A percentile compares a stretch with the other conserved stretches of the same genome.
Evolutionary conservation across 352 stramenopile species (phyloP).

Genomic region (Pythium phragmiticola): DNA sequence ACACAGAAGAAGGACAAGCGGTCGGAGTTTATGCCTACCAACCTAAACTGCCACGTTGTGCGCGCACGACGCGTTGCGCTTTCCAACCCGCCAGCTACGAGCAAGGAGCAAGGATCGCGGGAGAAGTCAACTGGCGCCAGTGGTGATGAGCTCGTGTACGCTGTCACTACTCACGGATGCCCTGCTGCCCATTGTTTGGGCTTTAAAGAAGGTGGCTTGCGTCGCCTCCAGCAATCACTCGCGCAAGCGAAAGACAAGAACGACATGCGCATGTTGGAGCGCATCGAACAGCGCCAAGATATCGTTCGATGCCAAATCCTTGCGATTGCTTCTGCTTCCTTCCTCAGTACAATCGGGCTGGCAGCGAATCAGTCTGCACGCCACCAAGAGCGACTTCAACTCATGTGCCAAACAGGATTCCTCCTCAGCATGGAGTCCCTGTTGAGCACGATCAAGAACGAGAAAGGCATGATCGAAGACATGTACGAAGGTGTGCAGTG

Average conservation of each 20-base stretch:
- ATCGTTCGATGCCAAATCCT: conserved; percentile 78
- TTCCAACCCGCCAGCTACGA: conserved; percentile 22
- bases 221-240: conserved; percentile 50
- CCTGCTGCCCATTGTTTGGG: conserved; percentile 74
- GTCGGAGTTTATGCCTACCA: conserved; percentile 85
- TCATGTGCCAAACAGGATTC: conserved; percentile 77
- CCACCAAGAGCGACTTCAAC: conserved; percentile 55
- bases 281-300: conserved; percentile 80
- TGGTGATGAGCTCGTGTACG: conserved; percentile 65
- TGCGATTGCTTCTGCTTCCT: conserved; percentile 66
- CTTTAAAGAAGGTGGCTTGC: conserved; percentile 84
- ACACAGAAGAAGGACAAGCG: conserved; percentile 87
- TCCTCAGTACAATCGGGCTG: conserved; percentile 68
- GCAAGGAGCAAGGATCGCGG: conserved; percentile 18
- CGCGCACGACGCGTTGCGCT: conserved; percentile 59
- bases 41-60: conserved; percentile 81
- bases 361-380: conserved; percentile 52
- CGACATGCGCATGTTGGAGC: conserved; percentile 50
- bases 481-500: conserved; percentile 86
- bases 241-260: conserved; percentile 45
- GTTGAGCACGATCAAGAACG: conserved; percentile 91
- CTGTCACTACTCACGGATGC: conserved; percentile 79
- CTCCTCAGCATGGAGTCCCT: conserved; percentile 94
- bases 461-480: conserved; percentile 96
- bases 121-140: conserved; percentile 21